phyloP scores from a whole-genome alignment of 164 flowering plant species.

The Annona squamosa region DNA sequence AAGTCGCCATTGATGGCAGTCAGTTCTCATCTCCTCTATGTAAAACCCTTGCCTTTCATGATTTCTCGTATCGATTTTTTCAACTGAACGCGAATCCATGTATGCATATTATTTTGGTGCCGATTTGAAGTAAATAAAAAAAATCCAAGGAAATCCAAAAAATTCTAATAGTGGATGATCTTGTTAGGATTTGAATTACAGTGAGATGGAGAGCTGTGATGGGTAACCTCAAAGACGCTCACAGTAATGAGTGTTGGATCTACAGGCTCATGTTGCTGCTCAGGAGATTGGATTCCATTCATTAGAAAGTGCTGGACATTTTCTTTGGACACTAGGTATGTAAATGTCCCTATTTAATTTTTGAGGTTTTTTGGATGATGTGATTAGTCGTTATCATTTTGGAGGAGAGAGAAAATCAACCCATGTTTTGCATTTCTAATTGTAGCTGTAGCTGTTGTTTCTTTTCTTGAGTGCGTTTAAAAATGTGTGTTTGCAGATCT shows the following conservation, averaged over 20 bases:
- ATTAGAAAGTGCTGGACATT: conserved; percentile 19
- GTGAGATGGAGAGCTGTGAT: conserved; percentile 38
- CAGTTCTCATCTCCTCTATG: no score
- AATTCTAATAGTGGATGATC: no score
- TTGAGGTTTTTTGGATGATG: neutral
- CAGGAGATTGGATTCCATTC: conserved; percentile 34
- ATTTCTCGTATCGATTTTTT: no score
- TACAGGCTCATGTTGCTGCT: conserved; percentile 38
- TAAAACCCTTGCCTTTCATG: no score
- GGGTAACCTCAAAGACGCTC: conserved; percentile 81
- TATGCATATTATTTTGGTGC: no score
- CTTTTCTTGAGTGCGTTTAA: no score
- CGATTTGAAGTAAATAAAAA: no score
- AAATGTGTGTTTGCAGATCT: conserved; percentile 10
- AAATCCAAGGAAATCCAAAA: no score
- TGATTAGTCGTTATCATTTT: neutral
- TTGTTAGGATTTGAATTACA: conserved; percentile 10
- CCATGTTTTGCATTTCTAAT: no score
- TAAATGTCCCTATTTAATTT: neutral
- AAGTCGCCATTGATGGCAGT: no score
- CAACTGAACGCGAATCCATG: no score
- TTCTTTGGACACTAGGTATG: conserved; percentile 33
- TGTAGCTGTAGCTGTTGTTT: no score
- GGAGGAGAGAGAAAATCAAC: neutral
- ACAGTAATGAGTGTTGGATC: conserved; percentile 76